phyloP scores from a whole-genome alignment of 2,329 filamentous ascomycete species.

The Beauveria rudraprayagi region DNA sequence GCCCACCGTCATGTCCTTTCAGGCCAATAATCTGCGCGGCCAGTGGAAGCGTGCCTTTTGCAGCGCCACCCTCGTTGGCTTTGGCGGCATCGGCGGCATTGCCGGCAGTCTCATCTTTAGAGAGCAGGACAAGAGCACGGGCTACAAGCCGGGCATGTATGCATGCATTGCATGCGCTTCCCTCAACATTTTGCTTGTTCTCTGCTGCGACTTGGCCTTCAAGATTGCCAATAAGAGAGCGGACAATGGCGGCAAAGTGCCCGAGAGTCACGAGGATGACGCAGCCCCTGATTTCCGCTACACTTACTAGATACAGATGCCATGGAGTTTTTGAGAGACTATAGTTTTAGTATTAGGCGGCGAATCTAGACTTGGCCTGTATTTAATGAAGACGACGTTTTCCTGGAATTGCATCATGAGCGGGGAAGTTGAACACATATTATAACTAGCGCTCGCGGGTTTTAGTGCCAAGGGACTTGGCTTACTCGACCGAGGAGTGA shows the following conservation, averaged over 20 bases:
- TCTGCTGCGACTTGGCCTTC: conserved; percentile 32
- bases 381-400: too few relatives aligned
- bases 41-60: conserved; percentile 84
- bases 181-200: conserved; percentile 38
- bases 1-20: conserved; percentile 67
- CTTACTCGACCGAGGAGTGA: too few relatives aligned
- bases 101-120: conserved; percentile 66
- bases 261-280: conserved; percentile 36
- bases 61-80: conserved; percentile 66
- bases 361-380: too few relatives aligned
- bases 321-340: background rate
- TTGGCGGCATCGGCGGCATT: conserved; percentile 73
- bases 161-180: conserved; percentile 44
- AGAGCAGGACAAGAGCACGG: conserved; percentile 40
- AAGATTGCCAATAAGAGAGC: conserved; percentile 39
- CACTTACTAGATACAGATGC: background rate
- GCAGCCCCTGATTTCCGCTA: conserved; percentile 10
- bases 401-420: too few relatives aligned
- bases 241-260: conserved; percentile 42
- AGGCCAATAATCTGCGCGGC: conserved; percentile 80
- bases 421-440: too few relatives aligned
- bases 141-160: conserved; percentile 47
- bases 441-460: too few relatives aligned
- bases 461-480: too few relatives aligned
- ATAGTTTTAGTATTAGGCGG: background rate